A percentile compares a stretch with the other conserved stretches of the same genome.
Conservation (phyloP, 352 stramenopile species). For the Nannochloropsis limnetica region DNA sequence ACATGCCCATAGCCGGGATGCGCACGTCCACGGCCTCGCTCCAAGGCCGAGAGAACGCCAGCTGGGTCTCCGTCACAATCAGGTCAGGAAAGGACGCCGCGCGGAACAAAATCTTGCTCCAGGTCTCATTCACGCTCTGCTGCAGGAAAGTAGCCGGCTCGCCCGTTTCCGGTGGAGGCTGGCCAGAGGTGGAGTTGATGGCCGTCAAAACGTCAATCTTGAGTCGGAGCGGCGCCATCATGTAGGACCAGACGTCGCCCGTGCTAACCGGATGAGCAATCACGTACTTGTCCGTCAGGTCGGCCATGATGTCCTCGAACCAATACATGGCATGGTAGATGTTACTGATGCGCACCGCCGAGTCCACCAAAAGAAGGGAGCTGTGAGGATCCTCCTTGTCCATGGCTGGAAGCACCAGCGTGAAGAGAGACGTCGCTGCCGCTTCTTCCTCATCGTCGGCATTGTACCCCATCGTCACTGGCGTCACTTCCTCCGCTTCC, state of each 20-base stretch:
- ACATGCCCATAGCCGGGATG: neutral
- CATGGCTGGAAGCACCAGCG: neutral
- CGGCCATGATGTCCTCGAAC: conserved; percentile 32
- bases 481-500: neutral
- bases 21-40: conserved; percentile 11
- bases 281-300: conserved; percentile 18
- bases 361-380: neutral
- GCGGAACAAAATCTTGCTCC: conserved; percentile 31
- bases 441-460: neutral
- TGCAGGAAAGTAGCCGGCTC: neutral
- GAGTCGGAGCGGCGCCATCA: conserved; percentile 2
- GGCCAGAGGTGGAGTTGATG: neutral
- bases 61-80: conserved; percentile 19
- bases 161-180: neutral
- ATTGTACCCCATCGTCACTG: neutral
- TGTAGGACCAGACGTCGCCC: conserved; percentile 27
- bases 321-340: conserved; percentile 20
- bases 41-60: conserved; percentile 11
- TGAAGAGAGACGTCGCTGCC: neutral
- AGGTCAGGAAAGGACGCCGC: neutral
- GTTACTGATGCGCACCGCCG: neutral
- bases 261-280: neutral
- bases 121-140: neutral
- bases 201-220: conserved; percentile 22
- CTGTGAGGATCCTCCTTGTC: neutral